A percentile compares a stretch with the other conserved stretches of the same genome.
Conservation (phyloP, 805 yeast genomes). For the Isabelozyma gotoi region DNA sequence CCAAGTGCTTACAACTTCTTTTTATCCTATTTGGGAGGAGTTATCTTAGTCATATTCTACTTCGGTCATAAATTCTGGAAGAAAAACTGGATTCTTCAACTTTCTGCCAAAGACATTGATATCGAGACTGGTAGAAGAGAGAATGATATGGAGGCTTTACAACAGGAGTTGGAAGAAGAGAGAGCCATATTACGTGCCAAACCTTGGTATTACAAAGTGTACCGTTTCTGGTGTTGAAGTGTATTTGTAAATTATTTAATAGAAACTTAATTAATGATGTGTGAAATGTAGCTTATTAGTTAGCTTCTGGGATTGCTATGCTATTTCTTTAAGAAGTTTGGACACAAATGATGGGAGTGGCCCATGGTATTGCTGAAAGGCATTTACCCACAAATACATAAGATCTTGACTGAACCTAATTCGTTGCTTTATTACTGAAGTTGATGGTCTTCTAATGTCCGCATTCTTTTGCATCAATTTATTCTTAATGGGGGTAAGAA, state of each 20-base stretch:
- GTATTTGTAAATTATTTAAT: neutral
- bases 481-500: neutral
- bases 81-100: constrained; percentile 35
- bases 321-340: neutral
- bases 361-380: neutral
- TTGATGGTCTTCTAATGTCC: neutral
- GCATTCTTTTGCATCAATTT: neutral
- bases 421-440: neutral
- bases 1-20: constrained; percentile 38
- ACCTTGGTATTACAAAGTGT: constrained; percentile 34
- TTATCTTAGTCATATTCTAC: constrained; percentile 35
- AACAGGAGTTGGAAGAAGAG: constrained; percentile 33
- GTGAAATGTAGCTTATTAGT: too few species aligned
- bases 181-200: constrained; percentile 27
- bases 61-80: constrained; percentile 42
- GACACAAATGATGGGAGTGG: neutral
- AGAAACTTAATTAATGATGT: too few species aligned
- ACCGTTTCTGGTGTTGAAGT: constrained; percentile 33
- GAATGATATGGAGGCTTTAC: constrained; percentile 38
- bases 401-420: neutral
- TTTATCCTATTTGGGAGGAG: constrained; percentile 36
- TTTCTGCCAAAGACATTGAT: constrained; percentile 37
- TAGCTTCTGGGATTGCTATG: neutral
- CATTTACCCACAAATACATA: neutral
- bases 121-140: constrained; percentile 45